These are phyloP conservation scores for Xerocomus spinulosus DNA, from an alignment of 768 basidiomycete species.

Conservation along the genomic window DNA sequence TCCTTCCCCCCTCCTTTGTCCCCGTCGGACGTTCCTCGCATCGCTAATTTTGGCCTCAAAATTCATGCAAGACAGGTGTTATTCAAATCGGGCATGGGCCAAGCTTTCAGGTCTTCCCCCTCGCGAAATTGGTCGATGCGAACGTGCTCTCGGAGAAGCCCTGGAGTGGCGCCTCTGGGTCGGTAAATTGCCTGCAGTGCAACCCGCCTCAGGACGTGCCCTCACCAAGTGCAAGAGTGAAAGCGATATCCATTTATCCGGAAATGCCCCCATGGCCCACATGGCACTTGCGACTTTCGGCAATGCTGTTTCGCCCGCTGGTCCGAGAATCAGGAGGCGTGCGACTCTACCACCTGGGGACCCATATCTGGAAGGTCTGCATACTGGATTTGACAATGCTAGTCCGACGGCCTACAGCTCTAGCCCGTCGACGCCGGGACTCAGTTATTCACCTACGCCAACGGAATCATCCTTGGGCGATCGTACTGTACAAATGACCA, in stretches of 20 bases:
- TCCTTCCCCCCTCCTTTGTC: conserved; percentile 83
- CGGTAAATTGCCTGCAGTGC: conserved; percentile 53
- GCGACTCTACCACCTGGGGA: conserved; percentile 40
- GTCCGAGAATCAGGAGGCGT: conserved; percentile 30
- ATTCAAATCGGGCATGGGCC: conserved; percentile 92
- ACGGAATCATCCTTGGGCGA: conserved; percentile 55
- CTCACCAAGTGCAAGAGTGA: conserved; percentile 54
- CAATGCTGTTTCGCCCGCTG: conserved; percentile 10
- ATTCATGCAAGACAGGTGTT: conserved; percentile 89
- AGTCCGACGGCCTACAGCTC: conserved; percentile 27
- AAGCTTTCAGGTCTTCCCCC: conserved; percentile 87
- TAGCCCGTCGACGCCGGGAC: conserved; percentile 52
- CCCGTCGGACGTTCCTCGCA: conserved; percentile 83
- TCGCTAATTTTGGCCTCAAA: conserved; percentile 87
- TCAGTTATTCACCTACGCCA: conserved; percentile 57
- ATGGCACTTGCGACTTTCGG: not conserved
- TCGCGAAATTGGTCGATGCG: conserved; percentile 82
- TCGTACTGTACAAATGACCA: conserved; percentile 52
- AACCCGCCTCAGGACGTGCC: conserved; percentile 34
- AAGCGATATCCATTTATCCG: conserved; percentile 25
- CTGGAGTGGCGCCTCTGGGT: conserved; percentile 94
- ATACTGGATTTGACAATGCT: not conserved
- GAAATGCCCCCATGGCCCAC: not conserved
- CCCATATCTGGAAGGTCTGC: conserved; percentile 20
- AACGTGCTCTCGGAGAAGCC: conserved; percentile 81